phyloP scores from a whole-genome alignment of 2,329 filamentous ascomycete species.

The Magnaporthales sp. region DNA sequence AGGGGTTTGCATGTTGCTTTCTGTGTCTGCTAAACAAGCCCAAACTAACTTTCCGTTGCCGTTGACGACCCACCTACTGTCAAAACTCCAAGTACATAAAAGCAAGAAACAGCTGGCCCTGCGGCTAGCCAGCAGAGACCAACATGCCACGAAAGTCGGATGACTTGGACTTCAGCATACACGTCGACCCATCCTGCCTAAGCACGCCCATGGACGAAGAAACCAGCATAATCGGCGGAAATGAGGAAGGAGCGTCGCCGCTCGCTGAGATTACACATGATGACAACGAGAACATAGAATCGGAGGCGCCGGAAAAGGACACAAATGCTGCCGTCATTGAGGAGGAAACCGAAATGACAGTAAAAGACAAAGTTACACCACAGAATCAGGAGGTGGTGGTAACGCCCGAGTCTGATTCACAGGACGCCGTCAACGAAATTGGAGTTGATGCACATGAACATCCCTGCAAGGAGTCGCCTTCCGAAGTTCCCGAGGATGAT shows the following conservation, averaged over 20 bases:
- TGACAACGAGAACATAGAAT: conserved; percentile 2
- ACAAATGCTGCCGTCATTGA: not conserved
- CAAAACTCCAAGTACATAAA: not conserved
- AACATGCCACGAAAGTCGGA: conserved; percentile 16
- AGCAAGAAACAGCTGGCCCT: not conserved
- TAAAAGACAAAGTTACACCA: not conserved
- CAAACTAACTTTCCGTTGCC: not conserved
- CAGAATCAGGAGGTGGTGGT: not conserved
- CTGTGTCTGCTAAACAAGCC: not conserved
- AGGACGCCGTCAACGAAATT: not conserved
- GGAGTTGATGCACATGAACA: not conserved
- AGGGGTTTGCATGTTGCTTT: not conserved
- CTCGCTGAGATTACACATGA: not conserved
- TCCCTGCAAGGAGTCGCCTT: not conserved
- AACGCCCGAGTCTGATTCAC: not conserved
- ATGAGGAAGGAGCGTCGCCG: conserved; percentile 7
- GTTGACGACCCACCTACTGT: not conserved
- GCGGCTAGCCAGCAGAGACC: not conserved
- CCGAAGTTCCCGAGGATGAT: not conserved
- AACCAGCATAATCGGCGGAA: conserved; percentile 10
- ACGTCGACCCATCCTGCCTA: conserved; percentile 36
- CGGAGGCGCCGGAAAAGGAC: not conserved
- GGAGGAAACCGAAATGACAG: not conserved
- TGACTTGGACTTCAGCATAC: conserved; percentile 37
- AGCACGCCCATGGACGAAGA: conserved; percentile 31